Conservation (phyloP, 805 yeast species). For the Candida wancherniae region DNA sequence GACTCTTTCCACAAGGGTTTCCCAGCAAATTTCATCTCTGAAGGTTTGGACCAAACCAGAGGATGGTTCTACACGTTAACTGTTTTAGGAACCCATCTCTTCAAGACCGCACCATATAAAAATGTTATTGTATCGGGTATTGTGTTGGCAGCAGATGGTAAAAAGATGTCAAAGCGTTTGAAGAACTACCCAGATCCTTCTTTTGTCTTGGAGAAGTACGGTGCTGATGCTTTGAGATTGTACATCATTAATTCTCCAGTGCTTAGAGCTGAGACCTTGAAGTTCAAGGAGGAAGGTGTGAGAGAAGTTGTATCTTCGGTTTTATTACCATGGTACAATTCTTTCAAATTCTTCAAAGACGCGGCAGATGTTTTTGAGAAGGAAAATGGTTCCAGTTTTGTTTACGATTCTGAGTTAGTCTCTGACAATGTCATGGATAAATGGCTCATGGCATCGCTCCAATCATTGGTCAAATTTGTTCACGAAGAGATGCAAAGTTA, state of each 20-base stretch:
- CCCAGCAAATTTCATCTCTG: slow-evolving; percentile 98
- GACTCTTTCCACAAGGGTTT: slow-evolving; percentile 67
- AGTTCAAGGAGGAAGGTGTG: slow-evolving; percentile 98
- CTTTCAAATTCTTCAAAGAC: slow-evolving; percentile 93
- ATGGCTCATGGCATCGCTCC: slow-evolving; percentile 96
- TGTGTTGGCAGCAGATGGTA: slow-evolving; percentile 96
- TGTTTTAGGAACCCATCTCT: slow-evolving; percentile 91
- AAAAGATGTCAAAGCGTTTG: slow-evolving; percentile 97
- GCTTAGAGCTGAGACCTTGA: slow-evolving; percentile 90
- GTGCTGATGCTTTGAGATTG: slow-evolving; percentile 96
- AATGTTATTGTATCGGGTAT: slow-evolving; percentile 96
- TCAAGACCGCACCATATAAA: slow-evolving; percentile 87
- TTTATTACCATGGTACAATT: slow-evolving; percentile 97
- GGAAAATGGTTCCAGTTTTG: slow-evolving; percentile 63
- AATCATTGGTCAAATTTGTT: slow-evolving; percentile 79
- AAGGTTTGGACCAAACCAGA: slow-evolving; percentile 99
- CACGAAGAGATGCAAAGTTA: slow-evolving; percentile 88
- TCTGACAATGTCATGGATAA: slow-evolving; percentile 93
- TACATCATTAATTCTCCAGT: slow-evolving; percentile 97
- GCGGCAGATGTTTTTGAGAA: slow-evolving; percentile 83
- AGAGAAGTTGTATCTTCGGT: slow-evolving; percentile 96
- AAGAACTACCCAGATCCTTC: slow-evolving; percentile 97
- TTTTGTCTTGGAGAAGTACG: slow-evolving; percentile 75
- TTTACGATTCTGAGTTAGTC: slow-evolving; percentile 57
- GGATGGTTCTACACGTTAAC: slow-evolving; percentile 99